Conservation (phyloP, 768 basidiomycete species). For the Termitomyces sp. region DNA sequence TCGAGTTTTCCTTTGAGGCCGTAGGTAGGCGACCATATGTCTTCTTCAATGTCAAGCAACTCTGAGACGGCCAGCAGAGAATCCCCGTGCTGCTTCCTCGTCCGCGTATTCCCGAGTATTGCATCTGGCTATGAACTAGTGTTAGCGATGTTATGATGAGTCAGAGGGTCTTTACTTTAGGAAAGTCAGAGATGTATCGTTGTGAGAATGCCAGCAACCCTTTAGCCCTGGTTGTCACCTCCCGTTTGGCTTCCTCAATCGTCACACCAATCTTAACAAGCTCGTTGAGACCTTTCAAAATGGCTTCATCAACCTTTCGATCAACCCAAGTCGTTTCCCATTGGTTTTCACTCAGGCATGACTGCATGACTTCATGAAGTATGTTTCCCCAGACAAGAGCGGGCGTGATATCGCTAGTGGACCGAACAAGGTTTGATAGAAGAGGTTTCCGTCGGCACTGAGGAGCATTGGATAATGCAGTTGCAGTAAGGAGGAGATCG, state of each 20-base stretch:
- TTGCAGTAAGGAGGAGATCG: constrained; percentile 87
- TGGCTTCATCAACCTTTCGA: constrained; percentile 47
- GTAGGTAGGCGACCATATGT: constrained; percentile 94
- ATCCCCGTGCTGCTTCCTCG: constrained; percentile 35
- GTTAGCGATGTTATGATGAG: not conserved
- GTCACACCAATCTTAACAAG: constrained; percentile 54
- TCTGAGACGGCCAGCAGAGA: constrained; percentile 67
- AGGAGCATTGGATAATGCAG: constrained; percentile 76
- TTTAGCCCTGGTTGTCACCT: constrained; percentile 54
- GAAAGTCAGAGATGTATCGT: constrained; percentile 56
- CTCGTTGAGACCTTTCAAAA: constrained; percentile 49
- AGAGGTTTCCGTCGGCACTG: constrained; percentile 85
- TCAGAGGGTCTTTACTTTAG: constrained; percentile 43
- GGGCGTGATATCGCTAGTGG: constrained; percentile 54
- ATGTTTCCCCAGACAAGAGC: constrained; percentile 88
- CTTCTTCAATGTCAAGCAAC: constrained; percentile 89
- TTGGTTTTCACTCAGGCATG: constrained; percentile 51
- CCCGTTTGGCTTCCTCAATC: constrained; percentile 59
- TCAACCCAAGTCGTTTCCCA: constrained; percentile 68
- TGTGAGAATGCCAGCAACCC: constrained; percentile 62
- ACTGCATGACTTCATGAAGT: constrained; percentile 88
- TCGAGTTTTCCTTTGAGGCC: constrained; percentile 96
- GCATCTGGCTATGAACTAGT: constrained; percentile 47
- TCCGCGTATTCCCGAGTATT: constrained; percentile 61
- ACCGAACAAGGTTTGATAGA: constrained; percentile 58